Percentiles rank a stretch among this genome's conserved stretches.
phyloP scores from a whole-genome alignment of 345 rosid species.

The Populus ilicifolia region DNA sequence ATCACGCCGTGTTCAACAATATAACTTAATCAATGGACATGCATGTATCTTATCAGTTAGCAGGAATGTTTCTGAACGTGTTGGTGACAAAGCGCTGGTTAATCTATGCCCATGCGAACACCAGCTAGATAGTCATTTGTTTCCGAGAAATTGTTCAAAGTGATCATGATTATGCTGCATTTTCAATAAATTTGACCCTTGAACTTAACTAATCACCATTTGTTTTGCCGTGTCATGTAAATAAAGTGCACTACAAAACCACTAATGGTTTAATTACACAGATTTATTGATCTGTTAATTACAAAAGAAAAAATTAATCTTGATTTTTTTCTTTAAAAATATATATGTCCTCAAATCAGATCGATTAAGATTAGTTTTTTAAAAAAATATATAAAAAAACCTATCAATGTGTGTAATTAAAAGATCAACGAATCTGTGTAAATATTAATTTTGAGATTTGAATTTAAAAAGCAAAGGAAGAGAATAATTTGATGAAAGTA shows the following conservation, averaged over 20 bases:
- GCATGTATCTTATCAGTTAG: neutral
- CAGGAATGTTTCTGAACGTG: neutral
- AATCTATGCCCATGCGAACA: neutral
- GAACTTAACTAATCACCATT: neutral
- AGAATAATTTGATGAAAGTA: neutral
- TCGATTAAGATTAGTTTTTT: no score
- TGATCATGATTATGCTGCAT: neutral
- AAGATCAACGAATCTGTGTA: no score
- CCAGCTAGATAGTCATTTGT: conserved; percentile 3
- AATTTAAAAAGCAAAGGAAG: no score
- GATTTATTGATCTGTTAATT: no score
- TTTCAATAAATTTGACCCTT: neutral
- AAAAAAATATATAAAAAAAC: no score
- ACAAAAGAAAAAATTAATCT: no score
- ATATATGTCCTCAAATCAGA: no score
- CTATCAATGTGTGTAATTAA: no score
- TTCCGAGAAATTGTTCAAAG: neutral
- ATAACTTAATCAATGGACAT: neutral
- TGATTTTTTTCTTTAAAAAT: no score
- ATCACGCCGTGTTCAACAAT: neutral
- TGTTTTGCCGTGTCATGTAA: neutral
- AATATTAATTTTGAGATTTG: no score
- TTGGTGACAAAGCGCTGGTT: neutral
- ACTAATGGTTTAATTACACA: neutral
- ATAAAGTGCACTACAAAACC: neutral